Conservation (phyloP, 208 protist species). For the Leishmania arabica region DNA sequence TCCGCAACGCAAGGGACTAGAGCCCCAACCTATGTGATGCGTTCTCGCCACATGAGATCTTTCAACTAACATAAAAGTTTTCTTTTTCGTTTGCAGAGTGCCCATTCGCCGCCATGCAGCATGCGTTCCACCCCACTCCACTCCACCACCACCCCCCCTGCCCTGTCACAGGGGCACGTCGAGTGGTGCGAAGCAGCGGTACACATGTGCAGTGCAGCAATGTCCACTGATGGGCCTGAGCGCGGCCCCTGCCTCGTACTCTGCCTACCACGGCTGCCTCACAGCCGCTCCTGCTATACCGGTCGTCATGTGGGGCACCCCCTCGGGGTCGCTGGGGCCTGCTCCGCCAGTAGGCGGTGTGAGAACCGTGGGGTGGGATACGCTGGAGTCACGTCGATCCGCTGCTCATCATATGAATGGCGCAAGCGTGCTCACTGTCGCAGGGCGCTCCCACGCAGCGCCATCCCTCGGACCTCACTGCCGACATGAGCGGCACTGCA, state of each 20-base stretch:
- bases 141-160: neutral
- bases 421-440: neutral
- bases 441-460: neutral
- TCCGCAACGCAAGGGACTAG: neutral
- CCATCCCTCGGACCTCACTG: neutral
- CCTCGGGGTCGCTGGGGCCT: too few species aligned
- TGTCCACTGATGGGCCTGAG: neutral
- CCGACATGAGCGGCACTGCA: neutral
- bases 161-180: neutral
- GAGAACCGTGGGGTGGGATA: too few species aligned
- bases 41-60: neutral
- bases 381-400: neutral
- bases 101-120: neutral
- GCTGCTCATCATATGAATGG: neutral
- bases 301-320: too few species aligned
- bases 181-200: neutral
- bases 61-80: neutral
- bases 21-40: neutral
- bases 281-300: neutral
- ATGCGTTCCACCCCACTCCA: neutral
- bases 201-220: neutral
- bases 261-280: neutral
- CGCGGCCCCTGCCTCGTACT: neutral
- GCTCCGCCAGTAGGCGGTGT: too few species aligned
- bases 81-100: neutral